phyloP scores from a whole-genome alignment of 1,284 basidiomycete genomes.

The Tilletia setariae region DNA sequence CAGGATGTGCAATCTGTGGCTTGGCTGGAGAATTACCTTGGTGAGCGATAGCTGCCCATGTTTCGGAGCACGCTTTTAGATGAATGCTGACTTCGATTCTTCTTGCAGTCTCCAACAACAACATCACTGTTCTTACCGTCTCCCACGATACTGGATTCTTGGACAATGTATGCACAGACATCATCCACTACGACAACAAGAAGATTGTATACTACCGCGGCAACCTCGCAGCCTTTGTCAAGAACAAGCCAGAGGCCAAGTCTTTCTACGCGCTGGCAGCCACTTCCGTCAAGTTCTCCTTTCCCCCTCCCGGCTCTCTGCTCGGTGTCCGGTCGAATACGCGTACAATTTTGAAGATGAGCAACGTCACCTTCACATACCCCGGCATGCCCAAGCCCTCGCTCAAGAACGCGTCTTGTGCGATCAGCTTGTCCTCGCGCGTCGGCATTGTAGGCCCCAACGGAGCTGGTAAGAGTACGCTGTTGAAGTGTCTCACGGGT shows the following conservation, averaged over 20 bases:
- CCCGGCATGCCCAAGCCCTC: conserved; percentile 80
- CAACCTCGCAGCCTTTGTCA: conserved; percentile 88
- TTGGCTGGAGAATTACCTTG: conserved; percentile 84
- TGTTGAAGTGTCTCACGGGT: conserved; percentile 94
- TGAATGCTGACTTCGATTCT: no score
- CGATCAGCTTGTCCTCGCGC: conserved; percentile 71
- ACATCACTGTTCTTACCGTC: conserved; percentile 80
- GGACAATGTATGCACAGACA: conserved; percentile 94
- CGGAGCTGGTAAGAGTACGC: conserved; percentile 65
- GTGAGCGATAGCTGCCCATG: neutral
- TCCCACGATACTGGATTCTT: conserved; percentile 98
- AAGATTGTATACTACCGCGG: conserved; percentile 95
- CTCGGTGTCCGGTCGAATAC: conserved; percentile 98
- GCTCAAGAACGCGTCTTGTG: conserved; percentile 83
- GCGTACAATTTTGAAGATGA: conserved; percentile 90
- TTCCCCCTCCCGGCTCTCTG: conserved; percentile 91
- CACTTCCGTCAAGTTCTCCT: conserved; percentile 90
- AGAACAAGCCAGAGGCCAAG: conserved; percentile 86
- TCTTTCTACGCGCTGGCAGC: conserved; percentile 96
- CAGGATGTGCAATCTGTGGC: conserved; percentile 83
- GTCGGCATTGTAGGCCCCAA: conserved; percentile 56
- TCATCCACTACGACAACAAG: conserved; percentile 95
- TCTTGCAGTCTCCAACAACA: conserved; percentile 36
- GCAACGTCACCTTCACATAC: conserved; percentile 90
- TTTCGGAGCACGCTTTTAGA: no score